phyloP scores from a whole-genome alignment of 2,329 filamentous ascomycete species.

The Fusarium nygamai region DNA sequence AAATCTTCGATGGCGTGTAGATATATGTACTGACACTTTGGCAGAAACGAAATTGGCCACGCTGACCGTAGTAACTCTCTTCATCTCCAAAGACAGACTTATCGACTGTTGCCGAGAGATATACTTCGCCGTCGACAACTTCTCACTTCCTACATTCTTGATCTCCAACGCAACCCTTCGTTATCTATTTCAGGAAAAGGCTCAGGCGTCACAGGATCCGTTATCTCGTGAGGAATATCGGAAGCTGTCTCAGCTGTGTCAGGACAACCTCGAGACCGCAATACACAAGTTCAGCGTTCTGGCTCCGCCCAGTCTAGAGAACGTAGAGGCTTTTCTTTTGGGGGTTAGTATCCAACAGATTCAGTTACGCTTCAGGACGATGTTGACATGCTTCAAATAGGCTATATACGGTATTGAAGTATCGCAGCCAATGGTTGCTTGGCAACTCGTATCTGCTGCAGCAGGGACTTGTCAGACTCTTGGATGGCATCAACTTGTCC shows the following conservation, averaged over 20 bases:
- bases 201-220: background rate
- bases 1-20: no score
- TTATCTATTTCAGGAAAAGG: background rate
- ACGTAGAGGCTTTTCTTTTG: background rate
- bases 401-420: background rate
- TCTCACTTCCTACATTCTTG: background rate
- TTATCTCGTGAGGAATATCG: background rate
- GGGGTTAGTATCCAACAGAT: no score
- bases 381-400: no score
- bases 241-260: background rate
- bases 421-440: background rate
- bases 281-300: background rate
- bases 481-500: background rate
- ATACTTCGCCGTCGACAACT: background rate
- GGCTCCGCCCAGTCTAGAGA: background rate
- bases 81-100: background rate
- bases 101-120: background rate
- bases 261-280: background rate
- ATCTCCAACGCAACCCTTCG: background rate
- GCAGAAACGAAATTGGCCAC: background rate
- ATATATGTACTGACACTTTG: background rate
- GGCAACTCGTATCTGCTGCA: background rate
- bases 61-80: background rate
- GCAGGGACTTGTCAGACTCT: background rate
- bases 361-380: no score